Percentiles rank a stretch among this genome's conserved stretches.
Evolutionary conservation across 2,329 filamentous ascomycete species (phyloP).

Genomic region (Aureobasidium musti): DNA sequence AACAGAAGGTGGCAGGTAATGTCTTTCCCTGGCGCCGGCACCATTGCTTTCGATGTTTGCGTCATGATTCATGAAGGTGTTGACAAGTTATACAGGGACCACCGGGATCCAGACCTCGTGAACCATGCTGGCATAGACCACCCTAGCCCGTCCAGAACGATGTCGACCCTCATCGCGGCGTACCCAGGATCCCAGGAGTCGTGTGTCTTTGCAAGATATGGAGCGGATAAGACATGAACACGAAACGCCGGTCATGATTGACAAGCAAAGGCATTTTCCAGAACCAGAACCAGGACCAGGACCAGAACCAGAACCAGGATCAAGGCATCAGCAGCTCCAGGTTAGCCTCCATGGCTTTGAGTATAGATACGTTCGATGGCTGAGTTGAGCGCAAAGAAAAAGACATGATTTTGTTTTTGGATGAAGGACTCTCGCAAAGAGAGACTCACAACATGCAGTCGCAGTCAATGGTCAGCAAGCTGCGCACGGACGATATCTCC

Average conservation of each 20-base stretch:
- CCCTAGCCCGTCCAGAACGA: not conserved
- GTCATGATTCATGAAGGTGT: not conserved
- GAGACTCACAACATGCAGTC: not conserved
- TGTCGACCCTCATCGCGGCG: not conserved
- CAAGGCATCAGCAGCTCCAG: not conserved
- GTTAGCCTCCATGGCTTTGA: not conserved
- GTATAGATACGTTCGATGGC: too few relatives aligned
- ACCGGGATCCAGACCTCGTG: not conserved
- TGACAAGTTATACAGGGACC: not conserved
- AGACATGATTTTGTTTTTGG: constrained; percentile 2
- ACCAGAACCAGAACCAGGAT: not conserved
- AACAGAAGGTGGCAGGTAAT: not conserved
- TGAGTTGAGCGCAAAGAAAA: not conserved
- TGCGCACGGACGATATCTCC: not conserved
- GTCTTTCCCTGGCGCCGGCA: not conserved
- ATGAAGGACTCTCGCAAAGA: not conserved
- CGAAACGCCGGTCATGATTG: not conserved
- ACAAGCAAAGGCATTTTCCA: not conserved
- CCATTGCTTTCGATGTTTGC: not conserved
- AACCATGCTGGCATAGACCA: not conserved
- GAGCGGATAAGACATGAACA: not conserved
- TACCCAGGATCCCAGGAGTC: not conserved
- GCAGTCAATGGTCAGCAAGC: not conserved
- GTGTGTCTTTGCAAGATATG: not conserved
- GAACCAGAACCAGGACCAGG: not conserved